These are phyloP conservation scores for Hortiboletus campestris DNA, from an alignment of 768 basidiomycete genomes.

Conservation along the genomic window DNA sequence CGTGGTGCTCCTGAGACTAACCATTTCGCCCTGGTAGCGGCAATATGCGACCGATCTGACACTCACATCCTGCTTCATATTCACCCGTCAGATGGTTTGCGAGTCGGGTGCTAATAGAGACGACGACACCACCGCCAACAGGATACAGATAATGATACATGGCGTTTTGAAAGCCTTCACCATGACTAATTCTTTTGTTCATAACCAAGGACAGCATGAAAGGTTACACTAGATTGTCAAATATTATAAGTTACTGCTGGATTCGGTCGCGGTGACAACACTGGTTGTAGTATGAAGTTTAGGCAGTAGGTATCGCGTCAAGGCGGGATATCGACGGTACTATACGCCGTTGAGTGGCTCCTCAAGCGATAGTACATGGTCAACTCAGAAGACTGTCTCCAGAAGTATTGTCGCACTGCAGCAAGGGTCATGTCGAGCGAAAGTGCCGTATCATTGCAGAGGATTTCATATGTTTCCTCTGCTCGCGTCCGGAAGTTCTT, in stretches of 20 bases:
- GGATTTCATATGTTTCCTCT: slow-evolving; percentile 80
- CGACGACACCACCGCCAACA: neutral
- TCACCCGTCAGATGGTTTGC: too few relatives aligned
- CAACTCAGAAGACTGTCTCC: slow-evolving; percentile 73
- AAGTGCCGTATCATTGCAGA: slow-evolving; percentile 83
- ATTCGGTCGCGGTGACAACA: neutral
- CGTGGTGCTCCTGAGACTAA: too few relatives aligned
- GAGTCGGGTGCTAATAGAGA: too few relatives aligned
- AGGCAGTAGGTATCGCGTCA: neutral
- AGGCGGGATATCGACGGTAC: slow-evolving; percentile 2
- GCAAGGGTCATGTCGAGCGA: slow-evolving; percentile 89
- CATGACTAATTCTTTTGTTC: neutral
- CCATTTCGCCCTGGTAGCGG: too few relatives aligned
- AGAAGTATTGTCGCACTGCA: slow-evolving; percentile 85
- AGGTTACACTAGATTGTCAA: slow-evolving; percentile 8
- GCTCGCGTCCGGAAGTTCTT: slow-evolving; percentile 32
- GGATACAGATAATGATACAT: neutral
- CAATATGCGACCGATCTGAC: too few relatives aligned
- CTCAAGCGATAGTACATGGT: slow-evolving; percentile 73
- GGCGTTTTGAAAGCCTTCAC: neutral
- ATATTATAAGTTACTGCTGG: slow-evolving; percentile 22
- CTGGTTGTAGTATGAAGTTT: neutral
- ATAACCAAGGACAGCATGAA: neutral
- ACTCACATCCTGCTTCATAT: too few relatives aligned
- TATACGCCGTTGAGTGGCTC: slow-evolving; percentile 1